Percentiles rank a stretch among this genome's conserved stretches.
Conservation (phyloP, 352 stramenopile species). For the Plasmopara viticola region DNA sequence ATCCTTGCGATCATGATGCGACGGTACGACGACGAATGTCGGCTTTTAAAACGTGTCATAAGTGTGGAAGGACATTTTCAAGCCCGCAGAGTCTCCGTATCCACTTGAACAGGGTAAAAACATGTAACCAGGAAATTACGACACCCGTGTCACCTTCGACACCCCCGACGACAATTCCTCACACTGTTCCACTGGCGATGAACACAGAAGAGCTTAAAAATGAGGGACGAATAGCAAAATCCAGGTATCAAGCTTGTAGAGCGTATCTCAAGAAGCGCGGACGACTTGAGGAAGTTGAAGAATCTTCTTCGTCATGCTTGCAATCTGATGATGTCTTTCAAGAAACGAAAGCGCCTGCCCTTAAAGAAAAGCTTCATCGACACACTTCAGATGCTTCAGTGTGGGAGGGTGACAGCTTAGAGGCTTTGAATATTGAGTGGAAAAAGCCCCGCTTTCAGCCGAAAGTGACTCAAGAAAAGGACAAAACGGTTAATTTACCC, state of each 20-base stretch:
- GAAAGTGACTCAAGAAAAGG: conserved; percentile 1
- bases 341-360: not conserved
- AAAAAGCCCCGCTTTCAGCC: conserved; percentile 18
- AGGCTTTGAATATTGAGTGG: conserved; percentile 3
- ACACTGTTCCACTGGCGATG: conserved; percentile 3
- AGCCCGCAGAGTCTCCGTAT: conserved; percentile 27
- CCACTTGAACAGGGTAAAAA: conserved; percentile 25
- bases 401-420: not conserved
- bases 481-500: conserved; percentile 1
- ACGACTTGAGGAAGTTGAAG: conserved; percentile 17
- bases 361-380: conserved; percentile 10
- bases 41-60: conserved; percentile 19
- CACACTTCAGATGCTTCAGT: conserved; percentile 3
- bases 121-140: conserved; percentile 17
- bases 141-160: conserved; percentile 3
- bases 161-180: not conserved
- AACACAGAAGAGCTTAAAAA: conserved; percentile 16
- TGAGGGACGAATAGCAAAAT: conserved; percentile 15
- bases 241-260: conserved; percentile 24
- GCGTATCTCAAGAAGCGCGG: conserved; percentile 27
- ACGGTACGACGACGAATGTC: conserved; percentile 5
- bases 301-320: conserved; percentile 1
- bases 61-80: conserved; percentile 25
- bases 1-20: conserved; percentile 22
- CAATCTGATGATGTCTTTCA: conserved; percentile 1